Evolutionary conservation across 768 basidiomycete genomes (phyloP).

Genomic region (Lactarius hengduanensis): DNA sequence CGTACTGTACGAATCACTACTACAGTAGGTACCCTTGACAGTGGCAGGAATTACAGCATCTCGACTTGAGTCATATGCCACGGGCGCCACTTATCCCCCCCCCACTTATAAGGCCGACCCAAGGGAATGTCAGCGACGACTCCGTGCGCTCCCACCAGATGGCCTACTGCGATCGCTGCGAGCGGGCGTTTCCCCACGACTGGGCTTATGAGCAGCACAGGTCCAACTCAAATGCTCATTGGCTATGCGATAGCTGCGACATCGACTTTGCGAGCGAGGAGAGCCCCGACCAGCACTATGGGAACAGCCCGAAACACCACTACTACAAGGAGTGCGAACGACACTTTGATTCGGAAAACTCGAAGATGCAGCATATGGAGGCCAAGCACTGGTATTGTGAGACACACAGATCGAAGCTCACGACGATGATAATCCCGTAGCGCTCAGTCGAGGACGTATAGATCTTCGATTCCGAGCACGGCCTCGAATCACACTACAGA

Average conservation of each 20-base stretch:
- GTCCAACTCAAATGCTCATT: not conserved
- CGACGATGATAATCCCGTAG: not conserved
- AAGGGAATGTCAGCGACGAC: not conserved
- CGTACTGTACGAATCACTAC: too few species aligned
- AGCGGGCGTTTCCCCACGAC: not conserved
- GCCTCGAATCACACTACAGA: slow-evolving; percentile 49
- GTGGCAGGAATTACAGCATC: too few species aligned
- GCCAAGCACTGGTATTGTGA: slow-evolving; percentile 16
- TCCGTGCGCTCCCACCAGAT: slow-evolving; percentile 2
- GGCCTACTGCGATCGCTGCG: slow-evolving; percentile 14
- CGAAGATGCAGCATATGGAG: slow-evolving; percentile 7
- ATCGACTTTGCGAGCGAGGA: slow-evolving; percentile 6
- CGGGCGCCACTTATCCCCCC: too few species aligned
- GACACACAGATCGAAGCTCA: not conserved
- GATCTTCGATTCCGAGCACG: slow-evolving; percentile 42
- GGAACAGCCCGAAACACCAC: not conserved
- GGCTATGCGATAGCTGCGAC: slow-evolving; percentile 7
- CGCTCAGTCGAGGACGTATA: not conserved
- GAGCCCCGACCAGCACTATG: not conserved
- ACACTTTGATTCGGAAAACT: not conserved
- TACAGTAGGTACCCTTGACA: too few species aligned
- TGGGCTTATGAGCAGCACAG: slow-evolving; percentile 1
- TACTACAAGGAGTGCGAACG: slow-evolving; percentile 9
- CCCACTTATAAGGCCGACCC: not conserved
- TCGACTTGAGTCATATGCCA: too few species aligned